phyloP scores from a whole-genome alignment of 768 basidiomycete species.

The Inosperma sp. region DNA sequence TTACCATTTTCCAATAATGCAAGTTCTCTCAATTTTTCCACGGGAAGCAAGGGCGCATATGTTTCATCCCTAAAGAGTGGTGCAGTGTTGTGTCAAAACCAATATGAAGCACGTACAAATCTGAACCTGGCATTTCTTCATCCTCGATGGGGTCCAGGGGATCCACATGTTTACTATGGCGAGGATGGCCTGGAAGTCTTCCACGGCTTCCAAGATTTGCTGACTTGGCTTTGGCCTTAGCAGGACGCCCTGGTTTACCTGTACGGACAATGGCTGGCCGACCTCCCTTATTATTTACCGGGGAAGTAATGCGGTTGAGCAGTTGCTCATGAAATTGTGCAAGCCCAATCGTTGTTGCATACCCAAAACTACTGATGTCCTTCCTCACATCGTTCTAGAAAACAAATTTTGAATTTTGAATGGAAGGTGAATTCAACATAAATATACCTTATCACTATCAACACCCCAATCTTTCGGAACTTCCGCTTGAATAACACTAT shows the following conservation, averaged over 20 bases:
- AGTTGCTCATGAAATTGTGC: slow-evolving; percentile 13
- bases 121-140: no score
- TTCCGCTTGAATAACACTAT: slow-evolving; percentile 8
- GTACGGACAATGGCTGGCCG: neutral
- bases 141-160: no score
- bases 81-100: neutral
- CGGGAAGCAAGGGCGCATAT: neutral
- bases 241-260: neutral
- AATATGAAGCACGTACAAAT: no score
- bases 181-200: neutral
- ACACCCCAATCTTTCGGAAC: slow-evolving; percentile 8
- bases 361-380: slow-evolving; percentile 6
- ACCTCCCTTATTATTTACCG: neutral
- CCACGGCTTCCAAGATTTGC: neutral
- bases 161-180: neutral
- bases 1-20: neutral
- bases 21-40: neutral
- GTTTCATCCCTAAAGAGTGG: neutral
- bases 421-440: neutral
- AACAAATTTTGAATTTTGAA: neutral
- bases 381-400: neutral
- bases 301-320: slow-evolving; percentile 8
- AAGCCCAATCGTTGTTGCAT: slow-evolving; percentile 10
- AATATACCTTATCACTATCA: neutral
- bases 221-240: neutral